Evolutionary conservation across 2,329 filamentous ascomycete genomes (phyloP).

Genomic region (Ceratocystis ficicola): DNA sequence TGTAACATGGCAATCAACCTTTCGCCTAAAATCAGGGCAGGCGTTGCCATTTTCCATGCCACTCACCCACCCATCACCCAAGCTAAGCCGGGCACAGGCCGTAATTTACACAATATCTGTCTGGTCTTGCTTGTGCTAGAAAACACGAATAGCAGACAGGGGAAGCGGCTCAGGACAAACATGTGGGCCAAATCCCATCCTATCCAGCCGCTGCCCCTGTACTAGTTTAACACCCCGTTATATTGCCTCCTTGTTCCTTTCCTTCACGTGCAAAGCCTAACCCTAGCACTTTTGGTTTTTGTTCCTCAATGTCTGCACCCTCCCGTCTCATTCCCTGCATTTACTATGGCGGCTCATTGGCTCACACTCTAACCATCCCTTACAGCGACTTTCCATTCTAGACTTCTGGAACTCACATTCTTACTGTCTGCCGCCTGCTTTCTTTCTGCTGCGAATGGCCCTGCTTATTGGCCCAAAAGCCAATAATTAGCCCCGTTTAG

Average conservation of each 20-base stretch:
- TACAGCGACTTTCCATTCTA: neutral
- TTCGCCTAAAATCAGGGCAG: too few relatives aligned
- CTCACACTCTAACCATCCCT: neutral
- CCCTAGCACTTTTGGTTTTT: neutral
- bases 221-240: neutral
- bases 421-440: neutral
- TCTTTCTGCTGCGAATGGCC: neutral
- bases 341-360: too few relatives aligned
- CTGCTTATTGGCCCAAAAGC: neutral
- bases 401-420: neutral
- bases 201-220: neutral
- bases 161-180: neutral
- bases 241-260: neutral
- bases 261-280: neutral
- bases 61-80: too few relatives aligned
- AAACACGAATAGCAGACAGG: neutral
- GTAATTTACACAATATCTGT: too few relatives aligned
- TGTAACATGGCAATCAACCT: too few relatives aligned
- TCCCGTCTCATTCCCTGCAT: too few relatives aligned
- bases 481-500: neutral
- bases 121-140: too few relatives aligned
- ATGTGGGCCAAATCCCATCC: neutral
- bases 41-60: too few relatives aligned
- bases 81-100: too few relatives aligned
- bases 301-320: neutral